Percentiles rank a stretch among this genome's conserved stretches.
Conservation (phyloP, 495 filamentous ascomycete genomes). For the Oidiodendron maius region DNA sequence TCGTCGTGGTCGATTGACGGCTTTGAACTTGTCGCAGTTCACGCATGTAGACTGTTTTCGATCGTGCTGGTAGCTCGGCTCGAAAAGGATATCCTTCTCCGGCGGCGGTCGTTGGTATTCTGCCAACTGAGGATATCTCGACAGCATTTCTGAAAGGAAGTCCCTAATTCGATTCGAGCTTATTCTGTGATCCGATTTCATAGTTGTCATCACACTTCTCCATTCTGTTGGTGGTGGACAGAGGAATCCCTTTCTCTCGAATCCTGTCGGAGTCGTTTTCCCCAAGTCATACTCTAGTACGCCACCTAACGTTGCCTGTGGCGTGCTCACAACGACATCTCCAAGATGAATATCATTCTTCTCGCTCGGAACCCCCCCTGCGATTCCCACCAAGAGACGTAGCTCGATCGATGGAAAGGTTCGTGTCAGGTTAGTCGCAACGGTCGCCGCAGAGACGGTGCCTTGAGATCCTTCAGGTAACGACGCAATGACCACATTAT, state of each 20-base stretch:
- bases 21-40: background rate
- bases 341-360: slow-evolving; percentile 18
- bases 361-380: background rate
- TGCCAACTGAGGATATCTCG: slow-evolving; percentile 5
- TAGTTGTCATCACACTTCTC: background rate
- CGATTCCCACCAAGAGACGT: slow-evolving; percentile 1
- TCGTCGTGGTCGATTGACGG: background rate
- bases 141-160: slow-evolving; percentile 14
- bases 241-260: background rate
- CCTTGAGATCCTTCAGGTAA: slow-evolving; percentile 35
- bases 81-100: slow-evolving; percentile 5
- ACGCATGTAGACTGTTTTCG: background rate
- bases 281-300: slow-evolving; percentile 38
- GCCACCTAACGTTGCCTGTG: slow-evolving; percentile 25
- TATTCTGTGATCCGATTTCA: background rate
- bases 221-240: background rate
- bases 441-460: slow-evolving; percentile 23
- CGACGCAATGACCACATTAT: slow-evolving; percentile 36
- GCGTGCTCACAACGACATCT: slow-evolving; percentile 37
- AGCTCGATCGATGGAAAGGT: slow-evolving; percentile 29
- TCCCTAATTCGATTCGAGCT: background rate
- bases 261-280: slow-evolving; percentile 24
- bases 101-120: slow-evolving; percentile 1
- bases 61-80: background rate
- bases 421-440: slow-evolving; percentile 29